Evolutionary conservation across 2,329 filamentous ascomycete genomes (phyloP).

Genomic region (Trichoderma oligosporum): DNA sequence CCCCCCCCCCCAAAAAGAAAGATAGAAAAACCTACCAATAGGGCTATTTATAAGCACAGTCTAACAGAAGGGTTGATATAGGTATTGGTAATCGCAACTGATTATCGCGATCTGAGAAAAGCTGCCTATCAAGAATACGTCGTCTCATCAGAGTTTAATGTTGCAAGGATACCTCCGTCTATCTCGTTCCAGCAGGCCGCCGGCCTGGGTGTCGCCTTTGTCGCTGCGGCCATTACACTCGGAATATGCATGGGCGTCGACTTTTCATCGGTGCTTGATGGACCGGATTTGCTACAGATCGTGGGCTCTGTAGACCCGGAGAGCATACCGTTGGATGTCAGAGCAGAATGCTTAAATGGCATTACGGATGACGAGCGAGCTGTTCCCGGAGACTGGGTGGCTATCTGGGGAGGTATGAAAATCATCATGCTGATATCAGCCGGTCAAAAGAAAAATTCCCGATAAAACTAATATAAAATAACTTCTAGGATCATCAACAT

Average conservation of each 20-base stretch:
- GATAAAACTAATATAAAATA: background rate
- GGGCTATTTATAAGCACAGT: background rate
- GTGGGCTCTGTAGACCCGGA: conserved; percentile 45
- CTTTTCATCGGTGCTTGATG: conserved; percentile 49
- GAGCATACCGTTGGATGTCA: conserved; percentile 57
- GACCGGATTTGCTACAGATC: conserved; percentile 56
- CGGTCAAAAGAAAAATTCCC: background rate
- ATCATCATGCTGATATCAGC: background rate
- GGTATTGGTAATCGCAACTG: conserved; percentile 65
- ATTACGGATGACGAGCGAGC: conserved; percentile 52
- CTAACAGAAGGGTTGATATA: conserved; percentile 20
- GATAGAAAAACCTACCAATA: background rate
- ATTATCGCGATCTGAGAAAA: conserved; percentile 69
- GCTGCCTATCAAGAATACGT: conserved; percentile 69
- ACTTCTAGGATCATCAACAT: conserved; percentile 58
- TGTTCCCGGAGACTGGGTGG: conserved; percentile 62
- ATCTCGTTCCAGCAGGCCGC: conserved; percentile 54
- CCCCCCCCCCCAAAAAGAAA: too few relatives aligned
- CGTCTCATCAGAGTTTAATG: conserved; percentile 61
- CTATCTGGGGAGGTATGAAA: conserved; percentile 64
- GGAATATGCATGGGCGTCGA: conserved; percentile 68
- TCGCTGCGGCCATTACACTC: conserved; percentile 62
- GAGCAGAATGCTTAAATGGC: conserved; percentile 57
- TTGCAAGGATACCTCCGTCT: conserved; percentile 55
- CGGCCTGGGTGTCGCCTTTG: conserved; percentile 66